A percentile compares a stretch with the other conserved stretches of the same genome.
Evolutionary conservation across 768 basidiomycete species (phyloP).

Genomic region (Rhodotorula taiwanensis): DNA sequence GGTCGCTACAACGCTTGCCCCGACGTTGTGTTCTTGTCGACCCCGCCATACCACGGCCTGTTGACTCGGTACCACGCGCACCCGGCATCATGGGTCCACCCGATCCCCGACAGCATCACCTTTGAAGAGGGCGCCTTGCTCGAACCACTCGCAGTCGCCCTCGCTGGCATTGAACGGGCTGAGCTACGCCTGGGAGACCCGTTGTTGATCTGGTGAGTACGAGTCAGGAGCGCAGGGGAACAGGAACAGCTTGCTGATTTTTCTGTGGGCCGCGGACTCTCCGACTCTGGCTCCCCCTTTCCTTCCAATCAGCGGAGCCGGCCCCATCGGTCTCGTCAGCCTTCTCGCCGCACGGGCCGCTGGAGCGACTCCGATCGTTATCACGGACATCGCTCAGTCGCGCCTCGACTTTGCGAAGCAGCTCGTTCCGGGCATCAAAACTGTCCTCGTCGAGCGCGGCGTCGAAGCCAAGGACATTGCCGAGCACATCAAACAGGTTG

Average conservation of each 20-base stretch:
- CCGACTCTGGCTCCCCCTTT: neutral
- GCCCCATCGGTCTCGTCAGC: constrained; percentile 49
- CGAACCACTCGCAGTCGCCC: constrained; percentile 47
- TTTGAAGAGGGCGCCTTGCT: constrained; percentile 48
- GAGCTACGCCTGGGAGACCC: constrained; percentile 46
- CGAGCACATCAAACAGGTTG: constrained; percentile 41
- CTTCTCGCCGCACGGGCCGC: constrained; percentile 46
- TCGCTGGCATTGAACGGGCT: constrained; percentile 47
- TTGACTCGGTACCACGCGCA: constrained; percentile 42
- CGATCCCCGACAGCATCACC: constrained; percentile 45
- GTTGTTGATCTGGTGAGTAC: constrained; percentile 45
- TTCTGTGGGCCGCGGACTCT: neutral
- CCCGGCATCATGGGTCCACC: constrained; percentile 48
- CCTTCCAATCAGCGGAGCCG: constrained; percentile 43
- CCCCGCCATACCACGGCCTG: constrained; percentile 46
- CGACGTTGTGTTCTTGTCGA: constrained; percentile 47
- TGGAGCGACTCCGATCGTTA: constrained; percentile 48
- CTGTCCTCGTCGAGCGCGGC: constrained; percentile 42
- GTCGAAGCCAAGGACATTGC: constrained; percentile 41
- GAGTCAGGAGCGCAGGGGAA: no score
- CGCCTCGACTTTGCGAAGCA: constrained; percentile 47
- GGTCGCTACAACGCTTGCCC: constrained; percentile 48
- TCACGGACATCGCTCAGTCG: constrained; percentile 47
- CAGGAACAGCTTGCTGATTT: neutral
- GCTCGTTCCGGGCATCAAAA: constrained; percentile 46